Percentiles rank a stretch among this genome's conserved stretches.
Conservation (phyloP, 2,329 filamentous ascomycete species). For the Fusarium foetens region DNA sequence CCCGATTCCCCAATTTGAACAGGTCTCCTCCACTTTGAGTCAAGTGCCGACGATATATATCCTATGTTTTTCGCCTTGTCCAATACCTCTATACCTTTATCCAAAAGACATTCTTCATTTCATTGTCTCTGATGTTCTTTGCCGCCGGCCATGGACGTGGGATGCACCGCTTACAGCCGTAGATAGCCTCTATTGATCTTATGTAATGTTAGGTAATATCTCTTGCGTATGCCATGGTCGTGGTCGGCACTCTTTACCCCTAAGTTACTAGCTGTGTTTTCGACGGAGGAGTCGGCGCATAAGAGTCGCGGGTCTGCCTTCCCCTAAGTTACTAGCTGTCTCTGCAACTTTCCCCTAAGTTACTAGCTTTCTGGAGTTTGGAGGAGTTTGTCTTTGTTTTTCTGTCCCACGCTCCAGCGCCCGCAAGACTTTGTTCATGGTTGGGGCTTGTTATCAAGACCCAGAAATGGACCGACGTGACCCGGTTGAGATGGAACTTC, state of each 20-base stretch:
- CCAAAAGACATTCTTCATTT: background rate
- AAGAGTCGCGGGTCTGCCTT: slow-evolving; percentile 42
- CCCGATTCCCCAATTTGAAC: slow-evolving; percentile 32
- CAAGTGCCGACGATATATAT: slow-evolving; percentile 36
- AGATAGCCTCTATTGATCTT: slow-evolving; percentile 40
- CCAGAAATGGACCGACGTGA: slow-evolving; percentile 8
- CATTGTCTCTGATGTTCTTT: too few species aligned
- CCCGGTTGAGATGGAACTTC: slow-evolving; percentile 1
- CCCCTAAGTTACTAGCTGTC: slow-evolving; percentile 42
- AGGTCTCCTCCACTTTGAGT: slow-evolving; percentile 20
- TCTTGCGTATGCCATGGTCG: slow-evolving; percentile 16
- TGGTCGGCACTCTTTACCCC: slow-evolving; percentile 39
- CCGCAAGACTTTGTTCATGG: slow-evolving; percentile 13
- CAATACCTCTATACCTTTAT: slow-evolving; percentile 20
- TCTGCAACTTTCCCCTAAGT: slow-evolving; percentile 39
- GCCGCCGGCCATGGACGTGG: slow-evolving; percentile 39
- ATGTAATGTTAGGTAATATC: slow-evolving; percentile 46
- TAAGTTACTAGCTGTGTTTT: slow-evolving; percentile 43
- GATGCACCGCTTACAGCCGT: slow-evolving; percentile 39
- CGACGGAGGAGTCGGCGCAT: slow-evolving; percentile 36
- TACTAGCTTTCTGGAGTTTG: slow-evolving; percentile 32
- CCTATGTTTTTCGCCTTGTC: slow-evolving; percentile 44
- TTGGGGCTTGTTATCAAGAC: slow-evolving; percentile 11
- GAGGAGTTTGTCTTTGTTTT: background rate
- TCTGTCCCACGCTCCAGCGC: slow-evolving; percentile 30